Base-by-base conservation (phyloP, 108 stramenopile genomes). In the Aurantiochytrium sp. region DNA sequence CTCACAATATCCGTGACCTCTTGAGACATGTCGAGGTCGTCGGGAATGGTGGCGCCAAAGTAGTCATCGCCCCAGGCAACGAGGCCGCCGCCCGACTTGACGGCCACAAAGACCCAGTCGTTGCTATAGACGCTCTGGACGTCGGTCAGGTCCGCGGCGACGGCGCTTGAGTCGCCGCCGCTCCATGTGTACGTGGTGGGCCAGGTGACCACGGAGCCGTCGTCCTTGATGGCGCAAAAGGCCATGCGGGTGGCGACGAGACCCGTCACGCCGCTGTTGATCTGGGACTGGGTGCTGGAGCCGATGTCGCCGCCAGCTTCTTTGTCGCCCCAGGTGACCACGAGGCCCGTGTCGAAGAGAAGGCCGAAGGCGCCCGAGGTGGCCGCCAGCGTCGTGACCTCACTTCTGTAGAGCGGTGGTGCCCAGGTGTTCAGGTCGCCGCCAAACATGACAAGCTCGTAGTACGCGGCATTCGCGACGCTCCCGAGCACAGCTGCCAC, bases 171-270 rank as follows among this genome's bases (percentile, higher is more conserved):
- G 36, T 81, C 42, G n/a, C 69, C 69, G 69, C 69, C 69, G 32
- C 31, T 59, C 55, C 55, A 59, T 22, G 55, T 6, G 37, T 81
- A 39, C n/a, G 69, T 81, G 42, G 21, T 6, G 10, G 41, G 41
- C 69, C 69, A 81, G n/a, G 69, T 45, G 41, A 81, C 69, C 15
- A 81, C 69, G 22, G 69, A 81, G 69, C 69, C 69, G 27, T 81
- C 69, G 42, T 81, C 42, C 22, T 81, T 81, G 37, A 81, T n/a
- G 27, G 69, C 69, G 42, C 41, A 39, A 81, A 81, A 81, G 21
- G 69, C 69, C 41, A 45, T 45, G 41, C 42, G 37, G 36, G 45
- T 81, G 69, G 19, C 41, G 34, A 81, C n/a, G 24, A 81, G 24
- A 4, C 10, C 24, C 27, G 69, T 81, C 10, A 81, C 69, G n/a